Conservation (phyloP, 2,329 filamentous ascomycete species). For the Cercospora berteroae region DNA sequence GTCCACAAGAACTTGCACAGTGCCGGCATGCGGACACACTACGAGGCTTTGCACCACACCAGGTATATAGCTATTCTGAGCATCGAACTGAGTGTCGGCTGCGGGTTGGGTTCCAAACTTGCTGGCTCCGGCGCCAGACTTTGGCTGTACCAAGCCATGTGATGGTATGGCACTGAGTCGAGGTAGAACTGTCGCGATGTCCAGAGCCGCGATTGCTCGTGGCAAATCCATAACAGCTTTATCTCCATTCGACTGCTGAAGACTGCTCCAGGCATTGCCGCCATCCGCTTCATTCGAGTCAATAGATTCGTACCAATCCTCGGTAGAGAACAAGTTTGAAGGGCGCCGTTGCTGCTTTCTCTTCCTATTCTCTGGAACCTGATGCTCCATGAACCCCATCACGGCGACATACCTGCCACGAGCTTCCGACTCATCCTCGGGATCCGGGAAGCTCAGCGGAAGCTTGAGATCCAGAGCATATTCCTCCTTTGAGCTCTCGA, state of each 20-base stretch:
- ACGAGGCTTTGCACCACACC: conserved; percentile 27
- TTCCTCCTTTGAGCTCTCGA: conserved; percentile 8
- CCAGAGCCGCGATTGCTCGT: conserved; percentile 68
- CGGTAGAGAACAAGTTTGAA: conserved; percentile 16
- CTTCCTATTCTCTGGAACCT: conserved; percentile 30
- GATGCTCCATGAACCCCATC: conserved; percentile 31
- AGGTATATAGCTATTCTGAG: conserved; percentile 10
- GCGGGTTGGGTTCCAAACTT: conserved; percentile 32
- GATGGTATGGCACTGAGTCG: conserved; percentile 54
- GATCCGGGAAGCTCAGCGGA: conserved; percentile 4
- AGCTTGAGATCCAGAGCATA: conserved; percentile 10
- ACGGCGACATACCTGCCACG: conserved; percentile 14
- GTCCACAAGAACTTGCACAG: conserved; percentile 31
- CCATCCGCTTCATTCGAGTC: conserved; percentile 42
- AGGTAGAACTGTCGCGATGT: conserved; percentile 72
- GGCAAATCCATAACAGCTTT: conserved; percentile 53
- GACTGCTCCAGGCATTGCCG: not conserved
- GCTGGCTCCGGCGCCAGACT: conserved; percentile 27
- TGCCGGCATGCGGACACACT: conserved; percentile 23
- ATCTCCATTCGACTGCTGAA: not conserved
- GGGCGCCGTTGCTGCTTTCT: conserved; percentile 24
- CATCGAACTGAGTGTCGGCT: conserved; percentile 31
- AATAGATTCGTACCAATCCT: conserved; percentile 30
- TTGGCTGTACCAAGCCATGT: conserved; percentile 50
- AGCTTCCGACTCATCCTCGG: conserved; percentile 3